Evolutionary conservation across 441 rosid genomes (phyloP).

Genomic region (Euphorbia schlechtendalii): DNA sequence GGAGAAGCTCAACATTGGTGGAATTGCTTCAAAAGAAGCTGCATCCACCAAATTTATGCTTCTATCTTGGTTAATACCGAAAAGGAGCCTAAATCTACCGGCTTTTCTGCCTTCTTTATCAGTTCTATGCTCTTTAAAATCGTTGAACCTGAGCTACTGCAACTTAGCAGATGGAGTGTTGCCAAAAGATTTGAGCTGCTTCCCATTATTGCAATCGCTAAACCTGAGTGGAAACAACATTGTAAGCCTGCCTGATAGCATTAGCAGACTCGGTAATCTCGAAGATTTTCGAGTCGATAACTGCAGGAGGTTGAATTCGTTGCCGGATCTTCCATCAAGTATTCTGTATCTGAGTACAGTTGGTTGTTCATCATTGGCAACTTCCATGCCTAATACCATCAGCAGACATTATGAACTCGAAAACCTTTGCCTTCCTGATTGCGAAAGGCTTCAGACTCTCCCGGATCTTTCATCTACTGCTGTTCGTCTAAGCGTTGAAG

Average conservation of each 20-base stretch:
- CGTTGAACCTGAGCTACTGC: slow-evolving; percentile 32
- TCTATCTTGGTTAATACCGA: slow-evolving; percentile 12
- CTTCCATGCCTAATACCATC: slow-evolving; percentile 27
- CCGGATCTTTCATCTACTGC: slow-evolving; percentile 34
- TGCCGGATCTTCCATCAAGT: slow-evolving; percentile 39
- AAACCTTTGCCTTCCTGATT: slow-evolving; percentile 24
- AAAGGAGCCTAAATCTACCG: slow-evolving; percentile 3
- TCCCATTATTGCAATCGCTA: slow-evolving; percentile 26
- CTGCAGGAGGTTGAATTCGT: slow-evolving; percentile 34
- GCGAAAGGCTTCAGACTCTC: slow-evolving; percentile 35
- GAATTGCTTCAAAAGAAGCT: neutral
- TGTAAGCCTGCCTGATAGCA: slow-evolving; percentile 28
- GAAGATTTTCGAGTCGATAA: slow-evolving; percentile 19
- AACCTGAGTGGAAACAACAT: slow-evolving; percentile 36
- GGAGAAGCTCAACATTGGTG: slow-evolving; percentile 13
- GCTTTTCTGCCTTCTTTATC: slow-evolving; percentile 21
- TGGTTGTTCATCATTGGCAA: slow-evolving; percentile 32
- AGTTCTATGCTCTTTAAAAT: slow-evolving; percentile 27
- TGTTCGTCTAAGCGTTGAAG: slow-evolving; percentile 19
- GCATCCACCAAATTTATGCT: slow-evolving; percentile 5
- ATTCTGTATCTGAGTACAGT: slow-evolving; percentile 21
- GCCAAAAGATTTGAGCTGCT: slow-evolving; percentile 29
- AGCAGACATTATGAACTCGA: slow-evolving; percentile 25
- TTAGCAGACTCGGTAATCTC: slow-evolving; percentile 31
- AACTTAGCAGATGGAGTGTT: slow-evolving; percentile 34